Evolutionary conservation across 352 stramenopile genomes (phyloP), one percentile per base, ranked within the genome.

Genomic region (Labyrinthula sp.): DNA sequence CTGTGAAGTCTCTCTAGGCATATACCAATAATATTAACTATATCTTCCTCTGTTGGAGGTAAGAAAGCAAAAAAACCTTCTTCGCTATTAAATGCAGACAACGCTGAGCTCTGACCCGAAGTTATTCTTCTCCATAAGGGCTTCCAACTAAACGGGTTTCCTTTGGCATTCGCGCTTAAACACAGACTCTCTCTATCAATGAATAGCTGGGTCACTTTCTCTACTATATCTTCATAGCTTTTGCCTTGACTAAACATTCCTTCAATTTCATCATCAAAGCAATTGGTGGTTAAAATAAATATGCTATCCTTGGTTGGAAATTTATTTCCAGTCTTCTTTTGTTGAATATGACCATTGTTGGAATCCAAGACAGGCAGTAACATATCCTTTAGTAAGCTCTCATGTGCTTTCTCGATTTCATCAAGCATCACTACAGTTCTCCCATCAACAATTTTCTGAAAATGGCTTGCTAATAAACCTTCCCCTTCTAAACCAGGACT

Each of bases 331-430:
- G 43, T 25, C 21, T 52, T 52, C 23, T 52, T 52, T 0, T 25
- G 12, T 28, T 52, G 43, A 10, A 52, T 35, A 1, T 52, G 43
- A 4, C 43, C 43, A 24, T 22, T 22, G 23, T 47, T 43, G 43
- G 25, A 45, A 35, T 52, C 43, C 0, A 52, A 22, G 31, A 52
- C 47, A 12, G 43, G 43, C 21, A 52, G 35, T 1, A 52, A 35
- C 43, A 52, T 52, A 4, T 50, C 23, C 1, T 52, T 17, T 5
- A 52, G 23, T 3, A 52, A 25, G 20, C 20, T 50, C 12, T 23
- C 23, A 17, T 52, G 43, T 25, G 31, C 30, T 2, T 52, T 52
- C 36, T 52, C 43, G 15, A 52, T 52, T 28, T 52, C 43, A 29
- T 52, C 43, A 3, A 52, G 26, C 3, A 52, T 31, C 8, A 52